Evolutionary conservation across 106 monocot species (phyloP).

Genomic region (Narthecium ossifragum): DNA sequence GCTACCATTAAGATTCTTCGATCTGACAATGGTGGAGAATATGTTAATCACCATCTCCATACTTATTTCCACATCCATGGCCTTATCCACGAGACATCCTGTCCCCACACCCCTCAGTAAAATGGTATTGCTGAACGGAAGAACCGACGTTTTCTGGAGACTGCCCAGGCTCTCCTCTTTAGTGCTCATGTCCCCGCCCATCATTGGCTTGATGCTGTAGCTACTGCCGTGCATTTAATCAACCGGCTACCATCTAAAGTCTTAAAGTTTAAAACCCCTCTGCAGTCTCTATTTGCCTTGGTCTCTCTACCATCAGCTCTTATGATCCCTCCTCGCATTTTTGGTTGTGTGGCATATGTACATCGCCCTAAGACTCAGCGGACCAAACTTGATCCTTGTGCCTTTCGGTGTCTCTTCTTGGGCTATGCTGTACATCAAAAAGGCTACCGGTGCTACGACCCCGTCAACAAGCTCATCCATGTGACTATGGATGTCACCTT

Average conservation of each 20-base stretch:
- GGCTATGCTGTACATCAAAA: not conserved
- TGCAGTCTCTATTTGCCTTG: not conserved
- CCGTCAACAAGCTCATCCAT: not conserved
- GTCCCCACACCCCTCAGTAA: slow-evolving; percentile 7
- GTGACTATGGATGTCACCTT: slow-evolving; percentile 1
- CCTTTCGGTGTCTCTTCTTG: slow-evolving; percentile 2
- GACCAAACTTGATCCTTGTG: slow-evolving; percentile 8
- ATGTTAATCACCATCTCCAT: not conserved
- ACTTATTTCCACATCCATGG: not conserved
- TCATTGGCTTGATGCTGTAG: not conserved
- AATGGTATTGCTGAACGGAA: slow-evolving; percentile 5
- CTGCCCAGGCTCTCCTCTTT: not conserved
- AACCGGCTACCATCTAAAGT: slow-evolving; percentile 6
- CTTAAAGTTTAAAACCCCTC: slow-evolving; percentile 3
- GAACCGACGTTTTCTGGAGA: slow-evolving; percentile 6
- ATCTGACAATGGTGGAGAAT: slow-evolving; percentile 12
- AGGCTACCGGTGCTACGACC: slow-evolving; percentile 8
- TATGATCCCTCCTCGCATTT: not conserved
- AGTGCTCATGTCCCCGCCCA: not conserved
- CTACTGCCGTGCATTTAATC: slow-evolving; percentile 2
- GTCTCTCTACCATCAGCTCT: slow-evolving; percentile 1
- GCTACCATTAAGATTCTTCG: slow-evolving; percentile 4
- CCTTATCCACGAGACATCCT: slow-evolving; percentile 1
- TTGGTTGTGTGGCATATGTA: slow-evolving; percentile 8
- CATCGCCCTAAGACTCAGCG: slow-evolving; percentile 4